Evolutionary conservation across 345 rosid genomes (phyloP).

Genomic region (Stellera chamaejasme): DNA sequence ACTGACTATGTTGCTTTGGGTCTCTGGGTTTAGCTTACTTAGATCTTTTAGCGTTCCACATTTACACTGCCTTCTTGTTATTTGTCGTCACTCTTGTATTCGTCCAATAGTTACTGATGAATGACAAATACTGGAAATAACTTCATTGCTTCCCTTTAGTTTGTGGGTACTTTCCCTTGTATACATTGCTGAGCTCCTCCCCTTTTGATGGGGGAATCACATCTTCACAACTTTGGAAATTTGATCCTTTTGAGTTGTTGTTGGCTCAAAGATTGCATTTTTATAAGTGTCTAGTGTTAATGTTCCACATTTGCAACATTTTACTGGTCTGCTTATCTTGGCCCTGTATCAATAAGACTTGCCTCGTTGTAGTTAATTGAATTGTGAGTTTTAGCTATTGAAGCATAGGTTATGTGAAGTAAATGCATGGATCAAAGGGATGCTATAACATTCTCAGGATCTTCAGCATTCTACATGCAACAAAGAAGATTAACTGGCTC

Average conservation of each 20-base stretch:
- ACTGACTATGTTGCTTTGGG: conserved; percentile 1
- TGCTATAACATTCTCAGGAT: conserved; percentile 63
- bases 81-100: too few species aligned
- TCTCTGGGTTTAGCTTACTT: too few species aligned
- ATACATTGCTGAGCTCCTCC: conserved; percentile 8
- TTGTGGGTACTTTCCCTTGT: neutral
- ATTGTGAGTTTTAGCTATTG: conserved; percentile 18
- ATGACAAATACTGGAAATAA: conserved; percentile 3
- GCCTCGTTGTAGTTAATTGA: conserved; percentile 7
- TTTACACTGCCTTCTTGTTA: too few species aligned
- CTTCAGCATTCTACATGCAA: conserved; percentile 74
- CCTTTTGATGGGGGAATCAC: neutral
- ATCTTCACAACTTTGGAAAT: too few species aligned
- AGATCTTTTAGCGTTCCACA: too few species aligned
- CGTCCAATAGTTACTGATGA: conserved; percentile 3
- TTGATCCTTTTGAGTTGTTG: neutral
- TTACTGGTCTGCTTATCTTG: too few species aligned
- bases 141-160: too few species aligned
- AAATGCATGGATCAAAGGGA: conserved; percentile 98
- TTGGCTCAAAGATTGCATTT: conserved; percentile 7
- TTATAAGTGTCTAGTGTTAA: too few species aligned
- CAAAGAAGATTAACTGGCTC: conserved; percentile 68
- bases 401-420: conserved; percentile 26
- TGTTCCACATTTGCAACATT: too few species aligned
- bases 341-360: too few species aligned